phyloP scores from a whole-genome alignment of 2,329 filamentous ascomycete species.

The Cladosporium sp. region DNA sequence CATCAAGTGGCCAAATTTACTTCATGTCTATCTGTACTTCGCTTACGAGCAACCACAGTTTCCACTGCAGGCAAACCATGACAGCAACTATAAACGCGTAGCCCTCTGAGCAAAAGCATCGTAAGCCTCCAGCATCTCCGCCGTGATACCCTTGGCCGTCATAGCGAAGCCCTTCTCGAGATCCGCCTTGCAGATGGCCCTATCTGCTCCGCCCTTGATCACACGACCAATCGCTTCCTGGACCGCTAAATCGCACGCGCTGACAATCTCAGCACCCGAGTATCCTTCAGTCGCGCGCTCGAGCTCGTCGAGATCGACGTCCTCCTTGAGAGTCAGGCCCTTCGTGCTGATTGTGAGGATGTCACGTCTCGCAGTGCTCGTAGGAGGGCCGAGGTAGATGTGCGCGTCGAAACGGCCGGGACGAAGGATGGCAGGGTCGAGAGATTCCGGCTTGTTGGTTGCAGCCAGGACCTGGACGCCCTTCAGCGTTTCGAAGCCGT shows the following conservation, averaged over 20 bases:
- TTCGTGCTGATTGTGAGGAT: slow-evolving; percentile 68
- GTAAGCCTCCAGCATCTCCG: slow-evolving; percentile 55
- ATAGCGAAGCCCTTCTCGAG: slow-evolving; percentile 39
- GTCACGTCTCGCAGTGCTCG: slow-evolving; percentile 65
- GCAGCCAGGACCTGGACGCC: slow-evolving; percentile 86
- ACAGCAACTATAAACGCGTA: background rate
- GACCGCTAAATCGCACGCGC: slow-evolving; percentile 44
- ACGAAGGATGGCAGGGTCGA: slow-evolving; percentile 81
- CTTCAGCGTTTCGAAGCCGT: slow-evolving; percentile 80
- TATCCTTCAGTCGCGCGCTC: slow-evolving; percentile 68
- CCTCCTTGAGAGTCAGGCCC: slow-evolving; percentile 53
- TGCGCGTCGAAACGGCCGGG: slow-evolving; percentile 81
- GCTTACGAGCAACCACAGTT: no score
- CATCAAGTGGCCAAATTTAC: no score
- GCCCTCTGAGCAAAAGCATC: slow-evolving; percentile 40
- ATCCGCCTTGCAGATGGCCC: slow-evolving; percentile 38
- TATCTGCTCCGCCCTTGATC: slow-evolving; percentile 32
- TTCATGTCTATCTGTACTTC: no score
- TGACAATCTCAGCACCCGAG: slow-evolving; percentile 79
- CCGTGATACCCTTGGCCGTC: slow-evolving; percentile 56
- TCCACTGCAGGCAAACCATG: no score
- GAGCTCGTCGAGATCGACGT: slow-evolving; percentile 63
- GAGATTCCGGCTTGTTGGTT: slow-evolving; percentile 81
- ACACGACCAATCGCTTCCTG: slow-evolving; percentile 38
- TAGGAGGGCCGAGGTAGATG: slow-evolving; percentile 81